These are phyloP conservation scores for Eucalyptus sp. DNA, from an alignment of 345 rosid genomes.

Conservation along the genomic window DNA sequence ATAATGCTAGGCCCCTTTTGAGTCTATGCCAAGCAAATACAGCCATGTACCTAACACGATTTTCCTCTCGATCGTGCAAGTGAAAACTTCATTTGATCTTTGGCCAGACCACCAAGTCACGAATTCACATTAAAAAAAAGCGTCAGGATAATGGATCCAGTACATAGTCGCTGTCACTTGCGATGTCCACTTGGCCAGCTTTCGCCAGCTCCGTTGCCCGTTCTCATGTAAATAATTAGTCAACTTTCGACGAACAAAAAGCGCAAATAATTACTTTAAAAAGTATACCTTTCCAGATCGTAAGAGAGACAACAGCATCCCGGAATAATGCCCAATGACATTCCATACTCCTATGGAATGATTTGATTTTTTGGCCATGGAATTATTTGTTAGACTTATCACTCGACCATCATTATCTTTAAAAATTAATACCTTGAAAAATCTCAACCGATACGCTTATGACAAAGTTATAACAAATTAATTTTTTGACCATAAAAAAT, in stretches of 20 bases:
- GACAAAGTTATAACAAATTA: fast-evolving
- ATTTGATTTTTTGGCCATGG: neutral
- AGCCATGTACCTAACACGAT: neutral
- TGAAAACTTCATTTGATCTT: neutral
- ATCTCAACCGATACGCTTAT: fast-evolving
- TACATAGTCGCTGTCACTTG: neutral
- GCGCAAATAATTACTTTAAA: neutral
- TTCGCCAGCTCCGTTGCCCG: neutral
- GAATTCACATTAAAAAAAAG: neutral
- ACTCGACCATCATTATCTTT: neutral
- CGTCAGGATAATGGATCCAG: neutral
- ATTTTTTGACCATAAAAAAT: fast-evolving
- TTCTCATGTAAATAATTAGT: neutral
- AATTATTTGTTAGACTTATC: neutral
- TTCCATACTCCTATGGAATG: neutral
- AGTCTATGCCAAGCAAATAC: neutral
- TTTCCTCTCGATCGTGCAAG: neutral
- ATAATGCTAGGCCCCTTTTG: neutral
- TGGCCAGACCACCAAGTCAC: neutral
- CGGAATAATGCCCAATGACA: neutral
- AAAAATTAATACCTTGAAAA: too few relatives aligned
- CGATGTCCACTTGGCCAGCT: neutral
- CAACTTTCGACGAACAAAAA: neutral
- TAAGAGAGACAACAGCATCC: neutral
- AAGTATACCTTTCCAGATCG: neutral